A percentile compares a stretch with the other conserved stretches of the same genome.
Evolutionary conservation across 2,329 filamentous ascomycete genomes (phyloP).

Genomic region (Aspergillus tanneri): DNA sequence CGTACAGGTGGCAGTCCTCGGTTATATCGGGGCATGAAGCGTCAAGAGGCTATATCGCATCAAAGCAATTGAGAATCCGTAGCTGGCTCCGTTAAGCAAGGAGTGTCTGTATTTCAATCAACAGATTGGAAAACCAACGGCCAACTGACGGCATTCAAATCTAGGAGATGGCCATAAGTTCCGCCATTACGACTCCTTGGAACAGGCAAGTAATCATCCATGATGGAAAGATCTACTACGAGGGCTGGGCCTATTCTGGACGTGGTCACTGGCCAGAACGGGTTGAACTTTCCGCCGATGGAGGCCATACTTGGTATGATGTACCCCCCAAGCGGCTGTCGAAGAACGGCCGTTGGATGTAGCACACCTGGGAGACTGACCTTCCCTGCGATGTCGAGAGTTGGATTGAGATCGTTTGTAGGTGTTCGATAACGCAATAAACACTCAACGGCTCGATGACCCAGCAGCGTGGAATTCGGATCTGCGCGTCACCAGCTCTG

Average conservation of each 20-base stretch:
- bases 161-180: conserved; percentile 70
- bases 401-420: conserved; percentile 59
- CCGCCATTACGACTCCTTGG: conserved; percentile 64
- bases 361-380: conserved; percentile 64
- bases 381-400: conserved; percentile 63
- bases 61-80: conserved; percentile 59
- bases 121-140: conserved; percentile 63
- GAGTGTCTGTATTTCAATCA: conserved; percentile 70
- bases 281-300: conserved; percentile 64
- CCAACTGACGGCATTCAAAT: conserved; percentile 64
- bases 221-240: conserved; percentile 57
- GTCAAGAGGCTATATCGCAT: conserved; percentile 65
- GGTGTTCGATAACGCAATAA: conserved; percentile 63
- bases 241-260: conserved; percentile 60
- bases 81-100: conserved; percentile 59
- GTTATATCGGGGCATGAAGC: conserved; percentile 66
- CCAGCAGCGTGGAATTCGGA: conserved; percentile 54
- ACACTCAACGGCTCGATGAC: conserved; percentile 59
- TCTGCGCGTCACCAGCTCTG: conserved; percentile 40
- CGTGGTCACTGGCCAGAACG: conserved; percentile 61
- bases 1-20: conserved; percentile 61
- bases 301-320: conserved; percentile 64
- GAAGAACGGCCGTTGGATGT: conserved; percentile 62
- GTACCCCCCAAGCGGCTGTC: conserved; percentile 61
- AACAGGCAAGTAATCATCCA: conserved; percentile 63